These are phyloP conservation scores for Mycena rebaudengoi DNA, from an alignment of 768 basidiomycete genomes.

Conservation along the genomic window DNA sequence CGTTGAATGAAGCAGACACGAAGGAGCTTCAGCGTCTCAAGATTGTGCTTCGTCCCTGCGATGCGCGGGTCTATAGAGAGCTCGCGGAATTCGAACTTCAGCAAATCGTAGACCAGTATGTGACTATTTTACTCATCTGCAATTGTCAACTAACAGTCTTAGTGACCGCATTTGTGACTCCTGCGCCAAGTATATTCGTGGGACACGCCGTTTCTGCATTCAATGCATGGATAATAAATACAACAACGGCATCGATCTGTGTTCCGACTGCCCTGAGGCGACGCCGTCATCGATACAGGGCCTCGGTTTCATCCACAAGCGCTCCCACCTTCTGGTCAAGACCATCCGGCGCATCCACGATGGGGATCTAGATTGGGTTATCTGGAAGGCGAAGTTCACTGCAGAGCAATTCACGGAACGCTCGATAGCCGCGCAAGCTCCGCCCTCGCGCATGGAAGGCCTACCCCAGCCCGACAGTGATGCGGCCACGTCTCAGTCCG, in stretches of 20 bases:
- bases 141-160: neutral
- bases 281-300: conserved; percentile 4
- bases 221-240: conserved; percentile 21
- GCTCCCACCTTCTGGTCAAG: conserved; percentile 18
- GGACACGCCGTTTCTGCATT: conserved; percentile 8
- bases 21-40: conserved; percentile 1
- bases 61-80: conserved; percentile 16
- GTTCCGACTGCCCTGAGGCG: conserved; percentile 7
- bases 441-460: conserved; percentile 3
- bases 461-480: neutral
- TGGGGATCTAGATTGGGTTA: conserved; percentile 12
- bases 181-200: conserved; percentile 1
- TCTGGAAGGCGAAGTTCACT: conserved; percentile 13
- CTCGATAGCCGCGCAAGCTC: neutral
- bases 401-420: conserved; percentile 11
- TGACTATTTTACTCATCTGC: no score
- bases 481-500: neutral
- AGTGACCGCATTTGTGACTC: conserved; percentile 13
- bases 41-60: neutral
- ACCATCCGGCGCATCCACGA: conserved; percentile 20
- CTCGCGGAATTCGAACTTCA: conserved; percentile 5
- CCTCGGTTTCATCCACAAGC: conserved; percentile 5
- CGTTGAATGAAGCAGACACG: neutral
- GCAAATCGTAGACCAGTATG: conserved; percentile 9
- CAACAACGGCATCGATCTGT: conserved; percentile 3